These are phyloP conservation scores for Globisporangium mamillatum DNA, from an alignment of 352 stramenopile genomes.

Conservation along the genomic window DNA sequence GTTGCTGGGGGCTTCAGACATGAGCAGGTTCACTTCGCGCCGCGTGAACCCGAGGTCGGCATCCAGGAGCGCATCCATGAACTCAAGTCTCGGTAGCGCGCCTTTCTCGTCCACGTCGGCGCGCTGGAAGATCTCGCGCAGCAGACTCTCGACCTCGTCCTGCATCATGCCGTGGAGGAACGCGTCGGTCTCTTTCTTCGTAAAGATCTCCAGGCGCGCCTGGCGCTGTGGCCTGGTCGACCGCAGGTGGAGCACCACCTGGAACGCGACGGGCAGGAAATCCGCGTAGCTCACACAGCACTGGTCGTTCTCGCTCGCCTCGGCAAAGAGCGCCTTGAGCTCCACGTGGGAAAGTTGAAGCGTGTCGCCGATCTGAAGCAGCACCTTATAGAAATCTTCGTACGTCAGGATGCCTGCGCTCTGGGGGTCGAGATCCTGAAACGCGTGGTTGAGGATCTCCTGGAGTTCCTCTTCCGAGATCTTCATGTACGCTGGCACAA, in stretches of 20 bases:
- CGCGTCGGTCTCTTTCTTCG: conserved; percentile 40
- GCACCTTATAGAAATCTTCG: conserved; percentile 45
- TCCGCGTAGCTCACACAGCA: conserved; percentile 48
- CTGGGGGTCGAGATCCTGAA: conserved; percentile 43
- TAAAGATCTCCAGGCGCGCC: conserved; percentile 36
- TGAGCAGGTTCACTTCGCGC: conserved; percentile 74
- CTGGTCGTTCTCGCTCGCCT: conserved; percentile 66
- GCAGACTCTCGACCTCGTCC: conserved; percentile 75
- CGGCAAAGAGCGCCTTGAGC: conserved; percentile 55
- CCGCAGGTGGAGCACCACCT: conserved; percentile 45
- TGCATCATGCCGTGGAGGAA: conserved; percentile 81
- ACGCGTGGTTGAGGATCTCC: conserved; percentile 35
- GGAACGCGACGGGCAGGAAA: conserved; percentile 48
- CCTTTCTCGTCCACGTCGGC: conserved; percentile 54
- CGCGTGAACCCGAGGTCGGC: conserved; percentile 64
- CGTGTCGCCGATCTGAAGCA: conserved; percentile 41
- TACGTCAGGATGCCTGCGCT: conserved; percentile 38
- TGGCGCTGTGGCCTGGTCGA: conserved; percentile 44
- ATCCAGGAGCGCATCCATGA: conserved; percentile 67
- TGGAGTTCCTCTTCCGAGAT: conserved; percentile 58
- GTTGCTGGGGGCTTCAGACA: conserved; percentile 46
- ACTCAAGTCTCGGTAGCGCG: conserved; percentile 42
- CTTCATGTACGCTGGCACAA: conserved; percentile 48
- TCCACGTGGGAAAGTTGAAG: conserved; percentile 58
- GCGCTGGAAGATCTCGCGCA: conserved; percentile 76